phyloP scores from a whole-genome alignment of 352 stramenopile species.

The Stephanocyclus meneghinianus region DNA sequence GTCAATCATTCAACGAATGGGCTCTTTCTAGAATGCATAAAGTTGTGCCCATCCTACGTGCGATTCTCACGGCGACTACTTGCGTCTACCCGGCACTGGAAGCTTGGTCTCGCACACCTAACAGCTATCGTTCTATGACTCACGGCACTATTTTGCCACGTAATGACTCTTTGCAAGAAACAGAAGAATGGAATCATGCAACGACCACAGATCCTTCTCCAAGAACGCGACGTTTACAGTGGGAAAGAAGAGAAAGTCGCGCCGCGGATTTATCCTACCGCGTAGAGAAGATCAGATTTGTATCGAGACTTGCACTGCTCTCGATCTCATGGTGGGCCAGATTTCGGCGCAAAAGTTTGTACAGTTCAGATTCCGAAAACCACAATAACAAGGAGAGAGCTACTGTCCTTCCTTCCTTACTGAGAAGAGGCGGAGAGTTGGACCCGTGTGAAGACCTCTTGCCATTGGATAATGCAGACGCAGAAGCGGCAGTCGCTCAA shows the following conservation, averaged over 20 bases:
- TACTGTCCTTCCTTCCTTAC: constrained; percentile 15
- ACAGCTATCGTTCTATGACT: neutral
- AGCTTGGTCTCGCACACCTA: constrained; percentile 26
- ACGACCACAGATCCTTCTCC: constrained; percentile 13
- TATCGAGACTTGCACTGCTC: constrained; percentile 35
- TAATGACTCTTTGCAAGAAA: neutral
- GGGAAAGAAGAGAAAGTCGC: constrained; percentile 9
- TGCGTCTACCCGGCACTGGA: constrained; percentile 49
- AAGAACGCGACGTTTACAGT: constrained; percentile 14
- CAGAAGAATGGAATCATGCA: constrained; percentile 9
- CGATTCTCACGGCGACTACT: constrained; percentile 33
- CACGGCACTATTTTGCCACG: neutral
- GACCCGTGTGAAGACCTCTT: constrained; percentile 41
- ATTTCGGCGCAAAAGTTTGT: constrained; percentile 15
- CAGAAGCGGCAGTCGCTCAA: constrained; percentile 26
- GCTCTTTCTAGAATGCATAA: constrained; percentile 2
- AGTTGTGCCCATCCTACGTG: constrained; percentile 34
- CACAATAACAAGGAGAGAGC: neutral
- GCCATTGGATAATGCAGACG: constrained; percentile 28
- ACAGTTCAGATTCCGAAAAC: constrained; percentile 1
- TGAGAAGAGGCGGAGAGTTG: constrained; percentile 45
- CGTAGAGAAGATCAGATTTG: constrained; percentile 44
- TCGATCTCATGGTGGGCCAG: constrained; percentile 43
- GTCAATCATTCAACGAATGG: neutral
- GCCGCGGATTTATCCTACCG: constrained; percentile 27